Base-by-base conservation (phyloP, 352 stramenopile species). In the Pilasporangium apinafurcum region DNA sequence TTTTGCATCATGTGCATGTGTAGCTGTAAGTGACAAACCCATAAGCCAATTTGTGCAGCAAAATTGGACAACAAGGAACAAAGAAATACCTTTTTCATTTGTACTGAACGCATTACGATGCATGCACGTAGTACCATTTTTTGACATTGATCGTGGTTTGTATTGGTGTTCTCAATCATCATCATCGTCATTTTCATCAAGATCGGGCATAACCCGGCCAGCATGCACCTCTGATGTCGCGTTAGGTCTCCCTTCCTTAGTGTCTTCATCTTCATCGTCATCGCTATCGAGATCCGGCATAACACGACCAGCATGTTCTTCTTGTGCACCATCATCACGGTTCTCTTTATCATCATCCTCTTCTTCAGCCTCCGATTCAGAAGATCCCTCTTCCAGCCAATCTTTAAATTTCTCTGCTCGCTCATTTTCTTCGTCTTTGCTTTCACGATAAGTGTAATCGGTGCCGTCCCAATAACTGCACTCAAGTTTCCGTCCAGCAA, bases 381-480 rank as follows among this genome's bases (percentile, higher is more conserved):
- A 86, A 4, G 70, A 68, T 8, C 65, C 78, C 52, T 88, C 71
- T 37, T 98, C 90, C 16, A 98, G 65, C 95, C 95, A 98, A 54
- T 95, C 75, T 28, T 94, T 78, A 70, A 98, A 98, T 44, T 96
- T 82, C 26, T 98, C 87, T 1, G 92, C 68, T 32, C 94, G 77
- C 45, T 93, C 64, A 27, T 94, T 68, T 55, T 92, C 70, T 37
- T 89, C 78, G 8, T 83, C 69, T 28, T 83, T 72, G 44, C 80
- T 85, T 48, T 89, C 69, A 18, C 60, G 57, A 29, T 95, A 61
- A 17, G 89, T 97, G 60, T 97, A 98, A 53, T 98, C 84, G 3
- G 92, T 96, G 25, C 93, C 93, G 61, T 98, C 93, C 93, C 93
- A 98, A 62, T 95, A 98, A 10, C 70, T 66, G 39, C 82, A 96